A percentile compares a stretch with the other conserved stretches of the same genome.
Conservation (phyloP, 345 rosid species). For the Corchorus olitorius region DNA sequence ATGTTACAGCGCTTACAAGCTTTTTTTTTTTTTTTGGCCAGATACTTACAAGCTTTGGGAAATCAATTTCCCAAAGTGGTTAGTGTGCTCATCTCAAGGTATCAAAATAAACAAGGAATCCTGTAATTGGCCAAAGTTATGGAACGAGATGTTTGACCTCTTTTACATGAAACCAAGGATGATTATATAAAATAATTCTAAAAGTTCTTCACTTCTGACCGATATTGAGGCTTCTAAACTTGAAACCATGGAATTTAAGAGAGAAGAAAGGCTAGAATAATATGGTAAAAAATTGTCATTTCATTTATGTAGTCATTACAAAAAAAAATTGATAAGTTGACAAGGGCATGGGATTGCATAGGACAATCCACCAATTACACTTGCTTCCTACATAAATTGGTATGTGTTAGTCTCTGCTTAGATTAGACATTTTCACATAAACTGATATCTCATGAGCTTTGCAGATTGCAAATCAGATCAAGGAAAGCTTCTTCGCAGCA, state of each 20-base stretch:
- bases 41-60: too few relatives aligned
- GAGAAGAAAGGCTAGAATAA: too few relatives aligned
- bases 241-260: too few relatives aligned
- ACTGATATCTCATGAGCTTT: neutral
- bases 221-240: neutral
- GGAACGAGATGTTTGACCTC: too few relatives aligned
- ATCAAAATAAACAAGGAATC: too few relatives aligned
- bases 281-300: too few relatives aligned
- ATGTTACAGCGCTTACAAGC: too few relatives aligned
- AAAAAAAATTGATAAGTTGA: neutral
- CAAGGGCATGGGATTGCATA: slow-evolving; percentile 7
- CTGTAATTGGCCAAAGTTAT: too few relatives aligned
- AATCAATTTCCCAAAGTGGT: too few relatives aligned
- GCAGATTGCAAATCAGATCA: slow-evolving; percentile 40
- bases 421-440: neutral
- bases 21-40: too few relatives aligned
- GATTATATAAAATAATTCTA: neutral
- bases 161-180: too few relatives aligned
- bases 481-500: slow-evolving; percentile 53
- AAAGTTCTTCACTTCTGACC: neutral
- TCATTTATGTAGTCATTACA: neutral
- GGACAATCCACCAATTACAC: neutral
- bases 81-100: too few relatives aligned
- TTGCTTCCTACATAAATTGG: neutral
- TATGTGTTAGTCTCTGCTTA: neutral